Evolutionary conservation across 2,329 filamentous ascomycete genomes (phyloP).

Genomic region (Pleurostoma richardsiae): DNA sequence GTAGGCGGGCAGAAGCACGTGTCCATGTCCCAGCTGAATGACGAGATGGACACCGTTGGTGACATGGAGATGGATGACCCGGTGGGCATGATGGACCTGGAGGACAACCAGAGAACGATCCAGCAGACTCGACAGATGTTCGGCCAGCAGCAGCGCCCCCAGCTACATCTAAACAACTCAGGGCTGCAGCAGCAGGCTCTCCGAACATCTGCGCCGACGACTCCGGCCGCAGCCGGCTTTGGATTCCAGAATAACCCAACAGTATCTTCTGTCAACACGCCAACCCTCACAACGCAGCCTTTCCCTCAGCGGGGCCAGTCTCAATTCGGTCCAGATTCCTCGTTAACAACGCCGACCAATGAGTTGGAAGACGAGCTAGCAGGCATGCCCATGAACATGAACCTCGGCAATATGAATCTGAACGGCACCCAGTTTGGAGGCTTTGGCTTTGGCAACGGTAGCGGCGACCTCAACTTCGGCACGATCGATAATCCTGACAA

Average conservation of each 20-base stretch:
- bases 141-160: conserved; percentile 60
- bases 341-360: conserved; percentile 50
- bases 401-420: conserved; percentile 57
- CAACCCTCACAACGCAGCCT: conserved; percentile 77
- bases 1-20: conserved; percentile 15
- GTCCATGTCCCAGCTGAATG: conserved; percentile 35
- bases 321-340: conserved; percentile 23
- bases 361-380: conserved; percentile 68
- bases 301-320: conserved; percentile 53
- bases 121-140: conserved; percentile 68
- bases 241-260: conserved; percentile 89
- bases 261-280: conserved; percentile 94
- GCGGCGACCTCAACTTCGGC: conserved; percentile 43
- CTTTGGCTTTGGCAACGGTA: conserved; percentile 45
- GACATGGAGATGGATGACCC: conserved; percentile 97
- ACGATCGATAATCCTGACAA: conserved; percentile 91
- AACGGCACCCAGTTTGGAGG: conserved; percentile 37
- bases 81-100: conserved; percentile 60
- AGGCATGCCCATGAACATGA: conserved; percentile 52
- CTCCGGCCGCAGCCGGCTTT: conserved; percentile 72
- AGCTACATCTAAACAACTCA: conserved; percentile 76
- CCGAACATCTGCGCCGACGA: conserved; percentile 79
- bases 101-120: conserved; percentile 58
- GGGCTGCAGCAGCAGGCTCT: conserved; percentile 73
- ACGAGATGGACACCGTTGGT: conserved; percentile 80